Evolutionary conservation across 139 green algal genomes (phyloP), one percentile per base, ranked within the genome.

Genomic region (Mychonastes homosphaera): DNA sequence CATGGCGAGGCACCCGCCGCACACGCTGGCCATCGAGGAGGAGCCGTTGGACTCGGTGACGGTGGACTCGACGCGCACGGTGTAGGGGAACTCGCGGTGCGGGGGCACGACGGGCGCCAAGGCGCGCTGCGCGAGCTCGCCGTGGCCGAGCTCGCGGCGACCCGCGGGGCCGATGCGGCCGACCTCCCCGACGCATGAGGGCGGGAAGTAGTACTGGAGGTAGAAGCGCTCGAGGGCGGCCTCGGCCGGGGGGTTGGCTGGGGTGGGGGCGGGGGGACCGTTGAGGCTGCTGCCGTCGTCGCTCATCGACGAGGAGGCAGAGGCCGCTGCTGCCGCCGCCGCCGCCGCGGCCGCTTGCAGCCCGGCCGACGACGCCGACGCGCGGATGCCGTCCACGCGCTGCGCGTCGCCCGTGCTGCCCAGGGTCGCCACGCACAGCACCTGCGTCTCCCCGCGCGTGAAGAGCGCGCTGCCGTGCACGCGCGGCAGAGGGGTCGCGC

Each of bases 191-290:
- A 98, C 91, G 6, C 65, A 87, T 45, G 65, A 87, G 21, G 90
- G 92, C 2, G 92, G 92, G 84, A 99, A 99, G 75, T 86, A 92
- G 74, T 99, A 99, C 75, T 99, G 92, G 62, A 98, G 82, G 75
- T 96, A 97, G 75, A 98, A 98, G 26, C 70, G 59, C 29, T 82
- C 76, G 3, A 73, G 64, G 0, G 75, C 72, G 16, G 13, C 21
- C n/a, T n/a, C n/a, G n/a, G n/a, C n/a, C n/a, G n/a, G n/a, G n/a
- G n/a, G n/a, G n/a, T n/a, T n/a, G n/a, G n/a, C n/a, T n/a, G n/a
- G n/a, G n/a, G n/a, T n/a, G n/a, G n/a, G n/a, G n/a, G n/a, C n/a
- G n/a, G n/a, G n/a, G n/a, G n/a, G n/a, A 2, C 16, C 3, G 8
- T 5, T 24, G 28, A n/a, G 9, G 30, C 12, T 34, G 29, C 35